Percentiles rank a stretch among this genome's conserved stretches.
phyloP scores from a whole-genome alignment of 257 asterid species.

The Rhazya stricta region DNA sequence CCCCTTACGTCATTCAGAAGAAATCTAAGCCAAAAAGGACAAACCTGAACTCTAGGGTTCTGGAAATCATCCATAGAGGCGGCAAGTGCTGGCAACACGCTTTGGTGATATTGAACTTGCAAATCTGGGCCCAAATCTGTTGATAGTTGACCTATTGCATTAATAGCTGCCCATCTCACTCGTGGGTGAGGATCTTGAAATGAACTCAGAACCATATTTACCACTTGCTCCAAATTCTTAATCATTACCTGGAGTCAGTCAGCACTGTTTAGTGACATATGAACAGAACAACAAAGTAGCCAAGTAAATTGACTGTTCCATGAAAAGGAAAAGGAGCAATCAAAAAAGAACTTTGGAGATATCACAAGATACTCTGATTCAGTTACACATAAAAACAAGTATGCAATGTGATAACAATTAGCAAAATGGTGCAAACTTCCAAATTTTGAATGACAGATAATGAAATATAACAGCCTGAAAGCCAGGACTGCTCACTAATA shows the following conservation, averaged over 20 bases:
- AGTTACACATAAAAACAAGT: neutral
- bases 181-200: slow-evolving; percentile 98
- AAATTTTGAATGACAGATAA: neutral
- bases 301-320: neutral
- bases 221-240: slow-evolving; percentile 79
- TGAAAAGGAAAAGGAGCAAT: neutral
- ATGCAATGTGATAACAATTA: neutral
- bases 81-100: slow-evolving; percentile 75
- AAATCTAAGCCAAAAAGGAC: neutral
- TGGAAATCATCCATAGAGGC: slow-evolving; percentile 89
- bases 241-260: slow-evolving; percentile 63
- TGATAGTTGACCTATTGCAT: slow-evolving; percentile 96
- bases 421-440: neutral
- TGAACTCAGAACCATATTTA: slow-evolving; percentile 86
- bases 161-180: slow-evolving; percentile 96
- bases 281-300: slow-evolving; percentile 6
- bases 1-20: neutral
- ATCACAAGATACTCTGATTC: neutral
- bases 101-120: slow-evolving; percentile 80
- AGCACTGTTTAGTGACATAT: neutral
- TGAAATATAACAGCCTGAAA: neutral
- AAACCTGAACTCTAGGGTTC: slow-evolving; percentile 95
- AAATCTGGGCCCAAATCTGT: slow-evolving; percentile 98
- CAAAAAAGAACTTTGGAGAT: neutral
- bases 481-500: neutral